These are phyloP conservation scores for Pseudophaeomoniella oleicola DNA, from an alignment of 2,329 filamentous ascomycete genomes.

Conservation along the genomic window DNA sequence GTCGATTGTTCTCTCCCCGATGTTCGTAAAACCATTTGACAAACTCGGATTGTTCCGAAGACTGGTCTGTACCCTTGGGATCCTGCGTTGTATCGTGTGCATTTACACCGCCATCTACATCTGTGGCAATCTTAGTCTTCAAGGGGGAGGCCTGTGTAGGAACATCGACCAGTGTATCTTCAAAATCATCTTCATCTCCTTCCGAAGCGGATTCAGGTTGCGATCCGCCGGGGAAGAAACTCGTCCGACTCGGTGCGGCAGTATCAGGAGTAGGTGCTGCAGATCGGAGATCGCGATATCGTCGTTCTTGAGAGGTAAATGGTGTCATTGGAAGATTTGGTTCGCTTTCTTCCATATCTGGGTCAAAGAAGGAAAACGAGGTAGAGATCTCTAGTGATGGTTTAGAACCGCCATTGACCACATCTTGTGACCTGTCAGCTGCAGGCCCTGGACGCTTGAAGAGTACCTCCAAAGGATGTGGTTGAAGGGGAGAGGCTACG, in stretches of 20 bases:
- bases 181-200: slow-evolving; percentile 11
- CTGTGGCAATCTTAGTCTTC: not conserved
- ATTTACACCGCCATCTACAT: slow-evolving; percentile 5
- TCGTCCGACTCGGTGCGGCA: slow-evolving; percentile 46
- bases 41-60: slow-evolving; percentile 39
- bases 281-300: slow-evolving; percentile 54
- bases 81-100: not conserved
- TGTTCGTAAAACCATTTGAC: slow-evolving; percentile 46
- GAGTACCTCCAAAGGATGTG: slow-evolving; percentile 82
- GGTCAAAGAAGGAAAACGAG: slow-evolving; percentile 68
- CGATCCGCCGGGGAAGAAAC: slow-evolving; percentile 10
- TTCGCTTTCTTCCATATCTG: slow-evolving; percentile 31
- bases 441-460: slow-evolving; percentile 56
- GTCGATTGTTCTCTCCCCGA: slow-evolving; percentile 33
- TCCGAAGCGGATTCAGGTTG: not conserved
- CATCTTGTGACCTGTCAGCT: slow-evolving; percentile 24
- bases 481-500: not conserved
- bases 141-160: slow-evolving; percentile 4
- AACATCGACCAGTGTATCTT: slow-evolving; percentile 9
- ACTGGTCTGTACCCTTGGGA: not conserved
- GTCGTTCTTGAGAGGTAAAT: slow-evolving; percentile 63
- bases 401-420: slow-evolving; percentile 16
- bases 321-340: slow-evolving; percentile 55
- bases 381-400: slow-evolving; percentile 28
- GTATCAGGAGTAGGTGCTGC: slow-evolving; percentile 93